Base-by-base conservation (phyloP, 345 rosid species). In the Lepidium sativum region DNA sequence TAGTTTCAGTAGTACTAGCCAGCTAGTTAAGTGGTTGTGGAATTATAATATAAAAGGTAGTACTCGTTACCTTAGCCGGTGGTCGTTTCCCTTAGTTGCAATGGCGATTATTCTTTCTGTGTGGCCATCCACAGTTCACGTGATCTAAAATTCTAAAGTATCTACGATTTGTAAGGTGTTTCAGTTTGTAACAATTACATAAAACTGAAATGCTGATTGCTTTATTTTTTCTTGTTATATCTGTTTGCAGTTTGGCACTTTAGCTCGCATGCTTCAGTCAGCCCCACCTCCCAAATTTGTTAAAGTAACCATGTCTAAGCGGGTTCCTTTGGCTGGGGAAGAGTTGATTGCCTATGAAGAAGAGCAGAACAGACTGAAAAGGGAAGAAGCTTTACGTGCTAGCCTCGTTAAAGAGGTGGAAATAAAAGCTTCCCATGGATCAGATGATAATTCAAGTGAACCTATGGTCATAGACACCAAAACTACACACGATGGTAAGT, bases 231-330 rank as follows among this genome's bases (percentile, higher is more conserved):
- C 31, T 27, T 55, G 69, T 68, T 25, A 35, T 73, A 47, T 78
- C 49, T 45, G 9, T 48, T 60, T 80, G 78, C 77, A 94, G 99
- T 94, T 80, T 80, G 97, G 95, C 39, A 83, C 97, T 9, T 69
- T 94, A 79, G 96, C 99, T 69, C 97, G 99, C 59, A 84, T 82
- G 89, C 99, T 94, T 53, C 99, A 94, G 86, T 88, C 97, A 65
- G 83, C 92, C 79, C 97, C 99, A 72, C 97, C 99, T 71, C 99
- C 99, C 53, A 94, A 88, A 78, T 88, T 90, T 73, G 97, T 90
- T 59, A 94, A 94, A 86, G 92, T 94, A 52, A 88, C 80, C 52
- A 80, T 94, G 83, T 94, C 99, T 62, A 83, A 70, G 82, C 88
- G 99, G 84, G 80, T 90, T 83, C 99, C 96, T 77, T 80, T 94